A percentile compares a stretch with the other conserved stretches of the same genome.
These are phyloP conservation scores for Cupressus sempervirens DNA, from an alignment of 75 land plant genomes.

Conservation along the genomic window DNA sequence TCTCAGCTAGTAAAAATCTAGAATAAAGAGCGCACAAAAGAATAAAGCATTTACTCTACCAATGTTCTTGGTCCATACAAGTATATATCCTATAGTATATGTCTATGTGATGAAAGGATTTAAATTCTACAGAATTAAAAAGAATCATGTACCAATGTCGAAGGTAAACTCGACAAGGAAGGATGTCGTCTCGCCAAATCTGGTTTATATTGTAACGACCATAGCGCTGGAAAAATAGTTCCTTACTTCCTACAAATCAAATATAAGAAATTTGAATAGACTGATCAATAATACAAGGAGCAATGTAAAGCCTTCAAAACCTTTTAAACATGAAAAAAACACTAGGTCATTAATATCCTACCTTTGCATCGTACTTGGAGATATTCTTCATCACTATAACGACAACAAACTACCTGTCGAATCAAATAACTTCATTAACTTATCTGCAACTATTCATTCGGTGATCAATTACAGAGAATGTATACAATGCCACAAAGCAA, in stretches of 20 bases:
- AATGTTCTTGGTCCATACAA: not conserved
- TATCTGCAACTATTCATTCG: not conserved
- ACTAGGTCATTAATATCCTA: conserved; percentile 15
- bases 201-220: conserved; percentile 68
- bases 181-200: conserved; percentile 86
- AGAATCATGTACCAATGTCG: conserved; percentile 68
- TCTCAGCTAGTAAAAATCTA: not conserved
- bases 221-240: conserved; percentile 59
- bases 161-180: conserved; percentile 91
- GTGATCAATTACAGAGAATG: not conserved
- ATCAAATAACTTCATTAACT: not conserved
- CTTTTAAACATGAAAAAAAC: not conserved
- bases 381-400: conserved; percentile 88
- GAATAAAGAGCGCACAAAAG: not conserved
- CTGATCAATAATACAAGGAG: not conserved
- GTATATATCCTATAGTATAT: too few species aligned
- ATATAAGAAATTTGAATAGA: conserved; percentile 2
- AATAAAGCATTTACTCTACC: not conserved
- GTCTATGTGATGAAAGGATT: not conserved
- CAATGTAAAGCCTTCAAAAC: not conserved
- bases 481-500: not conserved
- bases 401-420: conserved; percentile 81
- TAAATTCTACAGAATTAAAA: not conserved
- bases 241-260: conserved; percentile 44
- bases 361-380: conserved; percentile 82